These are phyloP conservation scores for Colletotrichum sp. DNA, from an alignment of 2,329 filamentous ascomycete genomes.

Conservation along the genomic window DNA sequence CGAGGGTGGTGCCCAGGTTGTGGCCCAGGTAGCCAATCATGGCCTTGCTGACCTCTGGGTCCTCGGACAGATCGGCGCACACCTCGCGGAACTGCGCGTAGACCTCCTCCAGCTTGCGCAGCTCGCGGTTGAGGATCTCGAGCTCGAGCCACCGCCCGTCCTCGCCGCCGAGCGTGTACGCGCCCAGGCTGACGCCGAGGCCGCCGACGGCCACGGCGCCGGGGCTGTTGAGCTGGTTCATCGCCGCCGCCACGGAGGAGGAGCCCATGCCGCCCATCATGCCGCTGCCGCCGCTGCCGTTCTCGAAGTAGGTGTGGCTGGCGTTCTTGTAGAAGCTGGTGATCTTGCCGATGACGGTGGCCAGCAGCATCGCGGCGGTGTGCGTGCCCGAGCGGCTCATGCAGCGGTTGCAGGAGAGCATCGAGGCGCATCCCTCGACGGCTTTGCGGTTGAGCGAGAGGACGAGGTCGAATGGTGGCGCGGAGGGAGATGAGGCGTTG, in stretches of 20 bases:
- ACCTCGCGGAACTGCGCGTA: constrained; percentile 49
- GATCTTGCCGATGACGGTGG: constrained; percentile 53
- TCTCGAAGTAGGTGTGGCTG: constrained; percentile 42
- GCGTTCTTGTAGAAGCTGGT: constrained; percentile 51
- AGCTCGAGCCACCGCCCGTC: constrained; percentile 52
- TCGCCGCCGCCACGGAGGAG: neutral
- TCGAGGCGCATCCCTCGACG: constrained; percentile 50
- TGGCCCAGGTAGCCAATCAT: constrained; percentile 51
- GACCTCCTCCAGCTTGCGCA: constrained; percentile 51
- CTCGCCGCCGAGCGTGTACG: constrained; percentile 49
- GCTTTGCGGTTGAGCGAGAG: constrained; percentile 52
- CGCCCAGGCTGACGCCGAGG: constrained; percentile 46
- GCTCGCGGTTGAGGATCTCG: constrained; percentile 52
- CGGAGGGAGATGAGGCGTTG: constrained; percentile 42
- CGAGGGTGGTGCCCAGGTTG: constrained; percentile 46
- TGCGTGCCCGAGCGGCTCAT: constrained; percentile 47
- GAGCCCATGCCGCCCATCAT: neutral
- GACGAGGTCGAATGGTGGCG: constrained; percentile 48
- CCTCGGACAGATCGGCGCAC: constrained; percentile 42
- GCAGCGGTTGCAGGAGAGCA: constrained; percentile 51
- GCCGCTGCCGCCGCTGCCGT: neutral
- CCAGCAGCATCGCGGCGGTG: constrained; percentile 54
- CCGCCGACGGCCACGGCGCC: constrained; percentile 19
- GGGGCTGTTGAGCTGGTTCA: constrained; percentile 15
- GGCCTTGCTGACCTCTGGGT: constrained; percentile 47